Conservation (phyloP, 768 basidiomycete species). For the Heimioporus sp. region DNA sequence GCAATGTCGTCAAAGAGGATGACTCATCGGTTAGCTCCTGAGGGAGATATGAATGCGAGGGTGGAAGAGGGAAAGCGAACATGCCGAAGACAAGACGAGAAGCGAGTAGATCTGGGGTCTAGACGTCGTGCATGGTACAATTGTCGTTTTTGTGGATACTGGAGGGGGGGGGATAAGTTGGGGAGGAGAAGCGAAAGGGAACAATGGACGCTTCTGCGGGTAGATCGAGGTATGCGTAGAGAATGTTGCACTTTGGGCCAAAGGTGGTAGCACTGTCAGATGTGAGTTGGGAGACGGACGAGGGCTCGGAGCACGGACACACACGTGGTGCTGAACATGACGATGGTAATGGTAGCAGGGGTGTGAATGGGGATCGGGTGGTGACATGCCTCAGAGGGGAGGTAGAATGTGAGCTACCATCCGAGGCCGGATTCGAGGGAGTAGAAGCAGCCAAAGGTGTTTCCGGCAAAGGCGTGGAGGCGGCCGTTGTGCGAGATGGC, state of each 20-base stretch:
- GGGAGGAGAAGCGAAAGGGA: neutral
- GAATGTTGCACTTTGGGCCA: conserved; percentile 50
- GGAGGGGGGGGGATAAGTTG: neutral
- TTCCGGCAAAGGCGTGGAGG: conserved; percentile 45
- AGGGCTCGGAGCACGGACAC: conserved; percentile 38
- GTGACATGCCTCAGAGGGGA: conserved; percentile 27
- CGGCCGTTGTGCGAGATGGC: conserved; percentile 32
- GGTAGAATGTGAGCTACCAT: conserved; percentile 45
- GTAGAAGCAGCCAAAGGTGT: conserved; percentile 53
- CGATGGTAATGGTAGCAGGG: conserved; percentile 35
- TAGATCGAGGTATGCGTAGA: conserved; percentile 42
- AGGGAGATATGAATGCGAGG: neutral
- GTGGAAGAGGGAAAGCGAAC: neutral
- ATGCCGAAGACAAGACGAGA: conserved; percentile 54
- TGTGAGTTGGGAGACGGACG: conserved; percentile 15
- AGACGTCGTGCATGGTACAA: conserved; percentile 51
- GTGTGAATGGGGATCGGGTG: neutral
- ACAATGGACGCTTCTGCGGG: conserved; percentile 35
- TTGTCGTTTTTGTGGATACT: conserved; percentile 33
- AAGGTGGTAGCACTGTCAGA: conserved; percentile 52
- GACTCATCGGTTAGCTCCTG: conserved; percentile 55
- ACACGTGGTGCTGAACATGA: conserved; percentile 43
- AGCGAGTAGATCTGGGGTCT: conserved; percentile 50
- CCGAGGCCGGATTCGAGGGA: conserved; percentile 17
- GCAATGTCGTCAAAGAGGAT: conserved; percentile 54